phyloP scores from a whole-genome alignment of 179 eudicot species.

The Beta lomatogona region DNA sequence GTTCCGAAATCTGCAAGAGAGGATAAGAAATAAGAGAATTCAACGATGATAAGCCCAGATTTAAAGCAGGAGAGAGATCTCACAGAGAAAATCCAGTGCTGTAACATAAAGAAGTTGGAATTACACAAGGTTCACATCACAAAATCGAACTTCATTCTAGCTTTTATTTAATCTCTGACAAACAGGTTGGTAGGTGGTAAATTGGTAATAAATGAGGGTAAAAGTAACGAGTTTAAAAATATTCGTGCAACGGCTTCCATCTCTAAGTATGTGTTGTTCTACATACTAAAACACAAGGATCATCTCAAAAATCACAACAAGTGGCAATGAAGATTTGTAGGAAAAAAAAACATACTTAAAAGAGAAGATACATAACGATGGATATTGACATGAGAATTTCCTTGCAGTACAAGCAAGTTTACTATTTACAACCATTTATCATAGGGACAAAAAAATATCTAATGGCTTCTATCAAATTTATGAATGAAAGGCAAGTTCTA shows the following conservation, averaged over 20 bases:
- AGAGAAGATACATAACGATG: too few relatives aligned
- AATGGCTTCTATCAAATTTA: not conserved
- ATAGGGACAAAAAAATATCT: not conserved
- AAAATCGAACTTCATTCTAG: not conserved
- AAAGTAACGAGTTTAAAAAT: too few relatives aligned
- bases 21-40: not conserved
- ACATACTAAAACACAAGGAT: too few relatives aligned
- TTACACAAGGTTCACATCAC: not conserved
- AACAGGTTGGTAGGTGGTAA: not conserved
- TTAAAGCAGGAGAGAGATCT: not conserved
- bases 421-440: too few relatives aligned
- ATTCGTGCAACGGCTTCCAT: too few relatives aligned
- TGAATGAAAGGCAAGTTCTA: not conserved
- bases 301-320: too few relatives aligned
- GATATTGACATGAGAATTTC: too few relatives aligned
- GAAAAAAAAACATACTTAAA: too few relatives aligned
- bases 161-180: not conserved
- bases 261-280: too few relatives aligned
- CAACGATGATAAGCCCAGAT: not conserved
- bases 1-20: slow-evolving; percentile 63
- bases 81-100: not conserved
- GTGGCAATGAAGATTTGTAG: too few relatives aligned
- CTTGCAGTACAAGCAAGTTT: too few relatives aligned
- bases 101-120: not conserved
- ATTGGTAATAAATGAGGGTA: too few relatives aligned